These are phyloP conservation scores for Paraphoma chrysanthemicola DNA, from an alignment of 2,329 filamentous ascomycete genomes.

Conservation along the genomic window DNA sequence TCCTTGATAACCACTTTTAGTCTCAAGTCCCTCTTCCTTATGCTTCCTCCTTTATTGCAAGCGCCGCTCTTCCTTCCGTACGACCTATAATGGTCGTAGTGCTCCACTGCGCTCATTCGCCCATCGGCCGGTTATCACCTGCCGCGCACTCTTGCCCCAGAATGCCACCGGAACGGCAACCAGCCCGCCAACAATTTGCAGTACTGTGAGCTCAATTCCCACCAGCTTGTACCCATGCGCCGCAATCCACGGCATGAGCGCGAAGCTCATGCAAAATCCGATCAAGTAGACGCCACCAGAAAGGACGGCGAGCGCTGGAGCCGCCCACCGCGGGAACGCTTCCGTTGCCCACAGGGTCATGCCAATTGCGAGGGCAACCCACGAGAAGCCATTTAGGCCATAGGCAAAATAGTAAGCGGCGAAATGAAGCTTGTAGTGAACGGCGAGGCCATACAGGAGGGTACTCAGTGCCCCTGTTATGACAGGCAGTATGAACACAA, in stretches of 20 bases:
- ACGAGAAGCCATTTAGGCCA: conserved; percentile 38
- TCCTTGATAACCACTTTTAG: too few relatives aligned
- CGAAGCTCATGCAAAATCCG: conserved; percentile 32
- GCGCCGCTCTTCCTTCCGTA: too few relatives aligned
- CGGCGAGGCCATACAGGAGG: conserved; percentile 32
- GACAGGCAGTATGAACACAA: conserved; percentile 36
- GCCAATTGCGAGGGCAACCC: conserved; percentile 26
- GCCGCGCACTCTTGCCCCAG: conserved; percentile 37
- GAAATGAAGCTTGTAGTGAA: conserved; percentile 19
- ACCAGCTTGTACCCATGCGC: conserved; percentile 36
- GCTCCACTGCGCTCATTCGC: conserved; percentile 33
- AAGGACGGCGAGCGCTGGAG: conserved; percentile 35
- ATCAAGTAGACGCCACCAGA: conserved; percentile 30
- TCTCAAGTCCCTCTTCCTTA: too few relatives aligned
- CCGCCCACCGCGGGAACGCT: conserved; percentile 42
- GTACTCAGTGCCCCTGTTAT: conserved; percentile 29
- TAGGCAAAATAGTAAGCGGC: conserved; percentile 32
- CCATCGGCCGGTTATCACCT: conserved; percentile 38
- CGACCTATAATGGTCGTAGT: conserved; percentile 28
- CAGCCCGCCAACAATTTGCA: conserved; percentile 41
- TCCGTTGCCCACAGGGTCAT: conserved; percentile 43
- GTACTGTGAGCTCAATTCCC: conserved; percentile 43
- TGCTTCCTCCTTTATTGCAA: too few relatives aligned
- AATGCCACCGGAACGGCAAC: conserved; percentile 38
- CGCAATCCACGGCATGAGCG: conserved; percentile 29